These are phyloP conservation scores for Hyphopichia homilentoma DNA, from an alignment of 805 yeast genomes.

Conservation along the genomic window DNA sequence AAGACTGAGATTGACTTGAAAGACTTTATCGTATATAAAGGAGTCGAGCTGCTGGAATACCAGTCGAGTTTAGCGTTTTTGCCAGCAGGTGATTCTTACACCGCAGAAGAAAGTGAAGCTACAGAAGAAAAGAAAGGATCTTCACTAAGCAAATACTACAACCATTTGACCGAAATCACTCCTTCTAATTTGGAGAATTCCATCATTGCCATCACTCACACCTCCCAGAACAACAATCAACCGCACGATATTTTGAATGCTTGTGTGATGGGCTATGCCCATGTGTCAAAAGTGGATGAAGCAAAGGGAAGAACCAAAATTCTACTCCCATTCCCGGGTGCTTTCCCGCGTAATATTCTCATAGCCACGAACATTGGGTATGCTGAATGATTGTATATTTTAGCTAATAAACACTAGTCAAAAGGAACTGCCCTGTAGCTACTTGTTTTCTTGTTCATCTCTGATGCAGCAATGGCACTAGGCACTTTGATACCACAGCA, in stretches of 20 bases:
- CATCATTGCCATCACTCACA: conserved; percentile 56
- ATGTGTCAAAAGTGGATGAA: conserved; percentile 72
- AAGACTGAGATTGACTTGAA: conserved; percentile 69
- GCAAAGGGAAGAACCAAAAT: conserved; percentile 62
- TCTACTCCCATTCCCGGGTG: conserved; percentile 83
- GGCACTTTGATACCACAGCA: conserved; percentile 97
- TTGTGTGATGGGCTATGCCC: conserved; percentile 75
- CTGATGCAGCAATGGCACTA: conserved; percentile 89
- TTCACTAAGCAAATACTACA: conserved; percentile 30
- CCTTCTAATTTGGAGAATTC: conserved; percentile 67
- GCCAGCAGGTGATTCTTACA: conserved; percentile 41
- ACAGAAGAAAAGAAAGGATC: conserved; percentile 21
- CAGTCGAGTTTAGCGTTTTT: conserved; percentile 34
- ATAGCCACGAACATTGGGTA: conserved; percentile 78
- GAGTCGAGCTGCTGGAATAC: conserved; percentile 45
- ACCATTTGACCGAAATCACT: conserved; percentile 39
- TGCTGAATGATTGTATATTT: conserved; percentile 46
- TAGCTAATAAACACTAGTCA: conserved; percentile 38
- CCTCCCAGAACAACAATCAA: conserved; percentile 37
- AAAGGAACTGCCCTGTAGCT: conserved; percentile 54
- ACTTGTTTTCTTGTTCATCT: conserved; percentile 20
- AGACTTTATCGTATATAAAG: conserved; percentile 56
- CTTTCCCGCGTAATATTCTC: conserved; percentile 71
- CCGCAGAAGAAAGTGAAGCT: conserved; percentile 26
- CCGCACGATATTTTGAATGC: conserved; percentile 49